Percentiles rank a stretch among this genome's conserved stretches.
phyloP scores from a whole-genome alignment of 2,329 filamentous ascomycete genomes.

The Fusarium verticillioides region DNA sequence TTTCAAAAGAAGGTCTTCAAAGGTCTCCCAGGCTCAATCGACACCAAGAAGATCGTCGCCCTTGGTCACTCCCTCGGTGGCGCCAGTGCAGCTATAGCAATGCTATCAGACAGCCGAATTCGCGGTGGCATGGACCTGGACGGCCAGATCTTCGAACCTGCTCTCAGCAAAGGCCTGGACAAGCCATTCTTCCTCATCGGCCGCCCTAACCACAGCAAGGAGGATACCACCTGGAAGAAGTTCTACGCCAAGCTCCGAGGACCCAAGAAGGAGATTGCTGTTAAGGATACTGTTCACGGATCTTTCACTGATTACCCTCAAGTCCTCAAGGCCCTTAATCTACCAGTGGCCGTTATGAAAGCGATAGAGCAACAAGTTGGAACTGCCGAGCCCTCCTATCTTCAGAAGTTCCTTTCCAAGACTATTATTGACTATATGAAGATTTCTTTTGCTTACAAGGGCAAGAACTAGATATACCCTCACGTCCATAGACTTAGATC shows the following conservation, averaged over 20 bases:
- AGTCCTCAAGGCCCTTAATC: constrained; percentile 38
- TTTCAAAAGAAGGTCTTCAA: constrained; percentile 29
- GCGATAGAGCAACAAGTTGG: constrained; percentile 7
- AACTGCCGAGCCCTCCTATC: constrained; percentile 4
- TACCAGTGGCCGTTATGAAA: constrained; percentile 27
- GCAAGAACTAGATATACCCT: neutral
- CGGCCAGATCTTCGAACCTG: constrained; percentile 50
- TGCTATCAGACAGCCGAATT: constrained; percentile 48
- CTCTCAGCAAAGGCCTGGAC: constrained; percentile 42
- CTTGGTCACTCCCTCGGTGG: constrained; percentile 56
- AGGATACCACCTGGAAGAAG: constrained; percentile 48
- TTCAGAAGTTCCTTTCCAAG: constrained; percentile 38
- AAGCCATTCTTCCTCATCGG: constrained; percentile 49
- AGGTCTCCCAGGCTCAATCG: constrained; percentile 39
- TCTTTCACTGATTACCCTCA: constrained; percentile 49
- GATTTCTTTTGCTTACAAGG: neutral
- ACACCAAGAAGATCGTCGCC: constrained; percentile 47
- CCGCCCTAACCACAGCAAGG: constrained; percentile 41
- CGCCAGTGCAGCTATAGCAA: constrained; percentile 49
- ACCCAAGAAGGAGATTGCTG: constrained; percentile 36
- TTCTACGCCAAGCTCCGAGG: constrained; percentile 46
- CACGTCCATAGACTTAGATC: no score
- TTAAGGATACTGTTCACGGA: constrained; percentile 45
- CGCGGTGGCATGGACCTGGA: constrained; percentile 55
- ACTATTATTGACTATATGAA: constrained; percentile 39